phyloP scores from a whole-genome alignment of 768 basidiomycete species.

The Coprinellus aureogranulatus region DNA sequence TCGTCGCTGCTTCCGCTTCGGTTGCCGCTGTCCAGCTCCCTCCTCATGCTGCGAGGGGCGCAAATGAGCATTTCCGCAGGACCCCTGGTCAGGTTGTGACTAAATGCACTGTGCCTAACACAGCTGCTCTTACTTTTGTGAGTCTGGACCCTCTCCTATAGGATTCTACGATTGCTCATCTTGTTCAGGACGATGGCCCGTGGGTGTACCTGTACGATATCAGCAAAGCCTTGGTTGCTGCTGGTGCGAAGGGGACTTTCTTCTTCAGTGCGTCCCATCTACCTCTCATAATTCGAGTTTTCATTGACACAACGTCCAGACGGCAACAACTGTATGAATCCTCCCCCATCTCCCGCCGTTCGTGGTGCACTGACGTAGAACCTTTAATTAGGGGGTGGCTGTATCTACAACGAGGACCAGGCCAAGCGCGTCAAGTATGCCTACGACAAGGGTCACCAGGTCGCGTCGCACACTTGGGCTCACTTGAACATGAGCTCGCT shows the following conservation, averaged over 20 bases:
- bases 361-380: not conserved
- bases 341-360: too few species aligned
- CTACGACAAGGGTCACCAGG: slow-evolving; percentile 36
- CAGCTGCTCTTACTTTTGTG: slow-evolving; percentile 42
- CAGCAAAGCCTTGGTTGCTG: slow-evolving; percentile 27
- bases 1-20: too few species aligned
- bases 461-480: slow-evolving; percentile 42
- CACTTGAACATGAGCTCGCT: slow-evolving; percentile 31
- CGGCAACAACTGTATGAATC: slow-evolving; percentile 23
- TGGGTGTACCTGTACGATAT: slow-evolving; percentile 37
- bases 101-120: slow-evolving; percentile 33
- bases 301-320: slow-evolving; percentile 12
- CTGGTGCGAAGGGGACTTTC: slow-evolving; percentile 40
- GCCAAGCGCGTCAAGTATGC: slow-evolving; percentile 28
- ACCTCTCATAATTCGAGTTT: not conserved
- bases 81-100: slow-evolving; percentile 32
- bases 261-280: slow-evolving; percentile 35
- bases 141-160: slow-evolving; percentile 9
- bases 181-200: slow-evolving; percentile 42
- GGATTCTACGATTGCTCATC: not conserved
- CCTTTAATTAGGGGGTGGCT: slow-evolving; percentile 20
- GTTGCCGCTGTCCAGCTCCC: too few species aligned
- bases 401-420: slow-evolving; percentile 29
- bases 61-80: slow-evolving; percentile 1
- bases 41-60: too few species aligned